Base-by-base conservation (phyloP, 169 alveolate genomes). In the Plasmodium gallinaceum region DNA sequence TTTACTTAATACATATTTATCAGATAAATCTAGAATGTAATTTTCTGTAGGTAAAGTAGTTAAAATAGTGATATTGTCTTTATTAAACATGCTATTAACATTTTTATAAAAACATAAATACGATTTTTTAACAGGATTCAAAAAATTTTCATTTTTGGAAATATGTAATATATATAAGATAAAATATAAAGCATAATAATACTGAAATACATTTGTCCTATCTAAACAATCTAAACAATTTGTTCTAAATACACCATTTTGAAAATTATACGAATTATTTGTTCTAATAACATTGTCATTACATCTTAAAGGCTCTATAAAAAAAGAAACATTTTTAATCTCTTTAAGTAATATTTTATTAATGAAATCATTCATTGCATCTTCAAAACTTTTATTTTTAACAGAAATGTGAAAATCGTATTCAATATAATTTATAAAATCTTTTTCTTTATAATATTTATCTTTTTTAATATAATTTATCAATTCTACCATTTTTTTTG, bases 161-260 rank as follows among this genome's bases (percentile, higher is more conserved):
- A 66, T 65, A 57, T 83, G 70, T 54, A 83, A 62, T 12, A 83
- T 54, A 16, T 83, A 70, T 14, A 83, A 51, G 24, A 83, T 83
- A 61, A 83, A 83, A 61, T 68, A 83, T 20, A 66, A 46, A 2
- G 86, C 39, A 42, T 83, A 93, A 88, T 97, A 96, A 88, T 98
- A 95, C 93, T 98, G 98, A 26, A 98, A 90, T 18, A 97, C 98
- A 92, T 98, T 98, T 2, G 99, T 98, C 68, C 99, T 96, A 88
- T 99, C 99, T 43, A 99, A 91, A 64, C 99, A 98, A 91, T 99
- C 99, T 91, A 99, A 95, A 80, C 99, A 99, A 93, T 98, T 99
- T 37, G 99, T 97, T 75, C 99, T 96, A 69, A 97, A 91, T 42
- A 96, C 96, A 5, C 99, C 99, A 68, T 87, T 75, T 92, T 98